Conservation (phyloP, 2,329 filamentous ascomycete genomes). For the Periconia digitata region DNA sequence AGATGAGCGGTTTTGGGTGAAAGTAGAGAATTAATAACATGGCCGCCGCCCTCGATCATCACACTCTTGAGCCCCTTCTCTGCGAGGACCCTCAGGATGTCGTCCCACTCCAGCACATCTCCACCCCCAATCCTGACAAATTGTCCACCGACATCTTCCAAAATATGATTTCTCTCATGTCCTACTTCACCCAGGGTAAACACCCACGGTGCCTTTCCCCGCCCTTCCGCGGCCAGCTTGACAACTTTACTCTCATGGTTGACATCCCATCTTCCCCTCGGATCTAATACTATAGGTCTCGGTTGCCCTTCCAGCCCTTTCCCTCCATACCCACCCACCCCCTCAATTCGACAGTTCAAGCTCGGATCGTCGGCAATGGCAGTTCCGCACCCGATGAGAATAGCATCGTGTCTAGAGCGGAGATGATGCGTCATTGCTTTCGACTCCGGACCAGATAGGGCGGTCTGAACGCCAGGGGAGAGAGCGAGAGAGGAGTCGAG, state of each 20-base stretch:
- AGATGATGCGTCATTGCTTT: slow-evolving; percentile 95
- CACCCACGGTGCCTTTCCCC: slow-evolving; percentile 74
- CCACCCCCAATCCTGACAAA: slow-evolving; percentile 16
- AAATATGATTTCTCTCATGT: slow-evolving; percentile 31
- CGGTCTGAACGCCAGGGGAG: slow-evolving; percentile 76
- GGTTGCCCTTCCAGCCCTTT: slow-evolving; percentile 64
- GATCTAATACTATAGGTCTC: slow-evolving; percentile 80
- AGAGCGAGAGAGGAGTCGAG: slow-evolving; percentile 80
- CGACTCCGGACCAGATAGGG: slow-evolving; percentile 77
- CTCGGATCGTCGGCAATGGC: slow-evolving; percentile 82
- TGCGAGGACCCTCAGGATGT: slow-evolving; percentile 61
- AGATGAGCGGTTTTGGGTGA: slow-evolving; percentile 60
- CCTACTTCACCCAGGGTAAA: slow-evolving; percentile 45
- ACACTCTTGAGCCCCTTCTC: slow-evolving; percentile 69
- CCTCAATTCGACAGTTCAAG: slow-evolving; percentile 76
- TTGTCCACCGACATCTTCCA: slow-evolving; percentile 31
- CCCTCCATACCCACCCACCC: slow-evolving; percentile 59
- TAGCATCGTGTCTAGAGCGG: slow-evolving; percentile 78
- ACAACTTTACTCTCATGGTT: slow-evolving; percentile 64
- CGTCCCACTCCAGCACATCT: slow-evolving; percentile 55
- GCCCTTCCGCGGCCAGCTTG: slow-evolving; percentile 62
- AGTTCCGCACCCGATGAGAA: slow-evolving; percentile 82
- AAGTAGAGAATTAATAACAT: slow-evolving; percentile 81
- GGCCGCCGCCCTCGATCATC: slow-evolving; percentile 89
- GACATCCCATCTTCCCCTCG: slow-evolving; percentile 71